A percentile compares a stretch with the other conserved stretches of the same genome.
phyloP scores from a whole-genome alignment of 441 rosid species.

The Populus tomentosa region DNA sequence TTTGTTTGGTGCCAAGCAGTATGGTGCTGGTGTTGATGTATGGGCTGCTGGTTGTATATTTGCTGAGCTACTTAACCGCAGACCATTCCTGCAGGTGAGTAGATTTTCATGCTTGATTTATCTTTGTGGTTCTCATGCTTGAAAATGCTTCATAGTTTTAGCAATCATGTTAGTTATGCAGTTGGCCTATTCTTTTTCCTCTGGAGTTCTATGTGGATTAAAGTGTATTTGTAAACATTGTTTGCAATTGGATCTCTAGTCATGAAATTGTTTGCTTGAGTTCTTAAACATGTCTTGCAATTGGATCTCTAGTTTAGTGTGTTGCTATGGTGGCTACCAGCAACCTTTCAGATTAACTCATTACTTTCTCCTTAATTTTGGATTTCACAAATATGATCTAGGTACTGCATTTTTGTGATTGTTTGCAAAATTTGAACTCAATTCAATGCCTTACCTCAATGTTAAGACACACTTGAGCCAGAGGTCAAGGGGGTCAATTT shows the following conservation, averaged over 20 bases:
- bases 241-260: neutral
- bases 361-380: neutral
- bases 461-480: neutral
- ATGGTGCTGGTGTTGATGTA: conserved; percentile 96
- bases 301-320: neutral
- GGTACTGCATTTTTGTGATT: neutral
- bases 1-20: conserved; percentile 84
- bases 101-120: conserved; percentile 1
- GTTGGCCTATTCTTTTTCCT: neutral
- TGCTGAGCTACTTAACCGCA: conserved; percentile 87
- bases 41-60: conserved; percentile 98
- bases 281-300: neutral
- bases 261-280: neutral
- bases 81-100: conserved; percentile 84
- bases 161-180: neutral
- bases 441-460: neutral
- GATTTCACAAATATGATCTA: neutral
- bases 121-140: neutral
- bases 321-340: neutral
- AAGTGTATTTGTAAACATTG: neutral
- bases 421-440: neutral
- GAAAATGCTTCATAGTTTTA: neutral
- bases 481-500: neutral
- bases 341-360: too few species aligned
- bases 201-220: neutral